phyloP scores from a whole-genome alignment of 2,329 filamentous ascomycete species.

The Colletotrichum musae region DNA sequence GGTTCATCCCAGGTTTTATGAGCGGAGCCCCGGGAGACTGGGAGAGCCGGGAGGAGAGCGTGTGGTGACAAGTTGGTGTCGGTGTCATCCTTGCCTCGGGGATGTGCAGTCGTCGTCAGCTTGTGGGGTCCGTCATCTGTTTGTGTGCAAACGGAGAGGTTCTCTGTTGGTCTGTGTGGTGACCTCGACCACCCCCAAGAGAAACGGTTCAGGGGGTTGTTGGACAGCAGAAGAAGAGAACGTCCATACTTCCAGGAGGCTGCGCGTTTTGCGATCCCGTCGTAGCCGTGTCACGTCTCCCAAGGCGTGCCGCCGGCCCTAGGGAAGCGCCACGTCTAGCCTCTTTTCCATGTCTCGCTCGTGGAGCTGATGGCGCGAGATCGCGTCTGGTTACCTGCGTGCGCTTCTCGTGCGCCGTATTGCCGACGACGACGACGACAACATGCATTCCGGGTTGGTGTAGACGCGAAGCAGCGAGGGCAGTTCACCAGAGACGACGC shows the following conservation, averaged over 20 bases:
- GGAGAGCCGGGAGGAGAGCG: not conserved
- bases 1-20: constrained; percentile 22
- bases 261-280: constrained; percentile 22
- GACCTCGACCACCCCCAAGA: not conserved
- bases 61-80: not conserved
- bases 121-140: constrained; percentile 35
- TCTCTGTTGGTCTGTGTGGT: constrained; percentile 21
- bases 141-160: not conserved
- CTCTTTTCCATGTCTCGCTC: not conserved
- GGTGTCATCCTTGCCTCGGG: constrained; percentile 38
- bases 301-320: constrained; percentile 15
- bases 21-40: not conserved
- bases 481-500: not conserved
- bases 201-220: not conserved
- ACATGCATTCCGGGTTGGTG: too few relatives aligned
- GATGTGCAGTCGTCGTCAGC: constrained; percentile 42
- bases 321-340: constrained; percentile 20
- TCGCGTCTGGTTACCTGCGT: not conserved
- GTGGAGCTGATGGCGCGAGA: not conserved
- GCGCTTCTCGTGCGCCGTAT: not conserved
- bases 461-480: too few relatives aligned
- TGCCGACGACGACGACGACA: too few relatives aligned
- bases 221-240: constrained; percentile 2
- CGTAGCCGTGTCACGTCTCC: constrained; percentile 19
- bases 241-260: constrained; percentile 19